phyloP scores from a whole-genome alignment of 1,139 yeast species.

The Suhomyces yuchorum region DNA sequence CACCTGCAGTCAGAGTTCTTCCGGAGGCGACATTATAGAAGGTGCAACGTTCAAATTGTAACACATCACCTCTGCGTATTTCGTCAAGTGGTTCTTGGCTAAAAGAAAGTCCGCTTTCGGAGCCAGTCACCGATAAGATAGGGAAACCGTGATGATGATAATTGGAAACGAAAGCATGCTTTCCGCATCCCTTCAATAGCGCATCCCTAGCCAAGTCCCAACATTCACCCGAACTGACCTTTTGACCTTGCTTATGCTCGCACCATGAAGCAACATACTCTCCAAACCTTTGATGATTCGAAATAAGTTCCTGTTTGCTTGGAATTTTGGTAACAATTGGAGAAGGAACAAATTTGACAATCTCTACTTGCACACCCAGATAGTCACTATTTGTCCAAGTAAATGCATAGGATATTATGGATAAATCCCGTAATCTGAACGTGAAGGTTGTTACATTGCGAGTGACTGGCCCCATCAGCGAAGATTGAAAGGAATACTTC shows the following conservation, averaged over 20 bases:
- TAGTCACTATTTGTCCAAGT: conserved; percentile 44
- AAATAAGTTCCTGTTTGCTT: conserved; percentile 38
- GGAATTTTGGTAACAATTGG: conserved; percentile 46
- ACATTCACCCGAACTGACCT: conserved; percentile 74
- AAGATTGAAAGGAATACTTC: conserved; percentile 28
- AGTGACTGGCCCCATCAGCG: conserved; percentile 14
- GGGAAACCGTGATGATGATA: conserved; percentile 63
- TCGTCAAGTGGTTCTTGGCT: conserved; percentile 34
- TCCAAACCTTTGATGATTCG: conserved; percentile 48
- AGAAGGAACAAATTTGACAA: conserved; percentile 49
- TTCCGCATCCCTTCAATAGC: conserved; percentile 58
- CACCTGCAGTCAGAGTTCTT: conserved; percentile 44
- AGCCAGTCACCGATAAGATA: conserved; percentile 40
- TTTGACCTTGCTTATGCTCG: conserved; percentile 54
- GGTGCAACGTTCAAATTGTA: conserved; percentile 44
- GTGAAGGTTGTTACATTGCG: conserved; percentile 26
- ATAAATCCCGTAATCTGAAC: conserved; percentile 53
- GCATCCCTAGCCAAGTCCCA: conserved; percentile 78
- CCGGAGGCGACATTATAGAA: conserved; percentile 40
- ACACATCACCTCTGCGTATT: conserved; percentile 44
- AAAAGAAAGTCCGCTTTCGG: conserved; percentile 23
- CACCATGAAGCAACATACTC: conserved; percentile 65
- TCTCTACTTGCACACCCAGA: conserved; percentile 25
- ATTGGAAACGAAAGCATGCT: conserved; percentile 60
- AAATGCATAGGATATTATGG: conserved; percentile 48